Percentiles rank a stretch among this genome's conserved stretches.
phyloP scores from a whole-genome alignment of 345 rosid genomes.

The Eucalyptus regnans region DNA sequence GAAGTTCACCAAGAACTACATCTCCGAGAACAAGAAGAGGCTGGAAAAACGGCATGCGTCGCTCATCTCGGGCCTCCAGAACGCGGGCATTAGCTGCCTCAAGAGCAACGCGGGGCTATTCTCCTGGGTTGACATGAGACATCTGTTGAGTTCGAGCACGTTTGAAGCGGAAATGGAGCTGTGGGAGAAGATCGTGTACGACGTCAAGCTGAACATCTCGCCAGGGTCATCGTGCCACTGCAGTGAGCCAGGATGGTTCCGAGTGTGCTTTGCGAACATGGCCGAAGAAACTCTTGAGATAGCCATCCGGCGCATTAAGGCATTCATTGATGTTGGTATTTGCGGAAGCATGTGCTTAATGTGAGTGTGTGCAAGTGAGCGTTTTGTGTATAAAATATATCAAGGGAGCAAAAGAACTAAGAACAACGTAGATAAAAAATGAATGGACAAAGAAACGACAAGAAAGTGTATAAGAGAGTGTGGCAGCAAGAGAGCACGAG shows the following conservation, averaged over 20 bases:
- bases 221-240: constrained; percentile 89
- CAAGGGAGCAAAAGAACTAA: too few species aligned
- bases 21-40: constrained; percentile 49
- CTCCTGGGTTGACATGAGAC: constrained; percentile 88
- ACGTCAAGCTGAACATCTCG: constrained; percentile 63
- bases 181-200: constrained; percentile 53
- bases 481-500: too few species aligned
- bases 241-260: constrained; percentile 83
- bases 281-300: constrained; percentile 29
- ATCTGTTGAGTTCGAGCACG: constrained; percentile 39
- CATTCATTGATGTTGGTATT: constrained; percentile 1
- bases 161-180: constrained; percentile 65
- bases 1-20: constrained; percentile 45
- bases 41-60: constrained; percentile 32
- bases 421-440: too few species aligned
- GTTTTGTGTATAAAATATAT: too few species aligned
- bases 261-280: constrained; percentile 80
- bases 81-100: constrained; percentile 42
- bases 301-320: constrained; percentile 42
- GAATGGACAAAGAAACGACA: too few species aligned
- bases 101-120: constrained; percentile 69
- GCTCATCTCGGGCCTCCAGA: constrained; percentile 46
- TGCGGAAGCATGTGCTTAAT: too few species aligned
- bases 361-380: too few species aligned
- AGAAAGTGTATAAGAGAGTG: too few species aligned